Conservation (phyloP, 805 yeast genomes). For the Metschnikowia chrysomelidarum region DNA sequence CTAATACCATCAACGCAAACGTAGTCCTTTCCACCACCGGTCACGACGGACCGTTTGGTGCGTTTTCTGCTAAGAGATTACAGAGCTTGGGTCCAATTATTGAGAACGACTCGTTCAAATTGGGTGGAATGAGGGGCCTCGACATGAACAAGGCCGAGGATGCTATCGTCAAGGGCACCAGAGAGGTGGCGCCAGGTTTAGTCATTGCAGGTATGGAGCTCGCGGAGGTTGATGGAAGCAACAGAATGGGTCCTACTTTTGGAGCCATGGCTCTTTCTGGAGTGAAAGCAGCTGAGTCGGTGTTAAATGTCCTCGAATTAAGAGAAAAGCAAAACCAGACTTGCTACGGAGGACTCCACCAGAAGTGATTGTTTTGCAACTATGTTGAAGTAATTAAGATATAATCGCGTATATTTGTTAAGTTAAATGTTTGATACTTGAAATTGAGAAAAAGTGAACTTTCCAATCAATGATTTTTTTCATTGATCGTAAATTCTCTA, state of each 20-base stretch:
- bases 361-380: too few relatives aligned
- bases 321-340: slow-evolving; percentile 36
- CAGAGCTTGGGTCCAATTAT: slow-evolving; percentile 33
- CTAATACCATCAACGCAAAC: slow-evolving; percentile 66
- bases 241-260: slow-evolving; percentile 84
- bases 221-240: slow-evolving; percentile 72
- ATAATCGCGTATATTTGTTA: too few relatives aligned
- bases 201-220: slow-evolving; percentile 78
- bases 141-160: slow-evolving; percentile 81
- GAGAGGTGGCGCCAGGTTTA: slow-evolving; percentile 64
- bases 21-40: slow-evolving; percentile 74
- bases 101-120: slow-evolving; percentile 29
- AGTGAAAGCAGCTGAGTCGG: slow-evolving; percentile 70
- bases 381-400: too few relatives aligned
- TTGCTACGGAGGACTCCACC: slow-evolving; percentile 17
- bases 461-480: too few relatives aligned
- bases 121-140: slow-evolving; percentile 73
- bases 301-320: slow-evolving; percentile 34
- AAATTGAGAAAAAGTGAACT: too few relatives aligned
- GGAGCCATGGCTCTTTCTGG: slow-evolving; percentile 82
- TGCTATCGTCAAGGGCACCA: slow-evolving; percentile 65
- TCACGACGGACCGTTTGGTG: slow-evolving; percentile 83
- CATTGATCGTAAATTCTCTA: too few relatives aligned
- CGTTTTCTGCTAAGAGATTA: slow-evolving; percentile 69
- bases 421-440: too few relatives aligned